phyloP scores from a whole-genome alignment of 2,329 filamentous ascomycete genomes.

The Ceratocystis cubensis region DNA sequence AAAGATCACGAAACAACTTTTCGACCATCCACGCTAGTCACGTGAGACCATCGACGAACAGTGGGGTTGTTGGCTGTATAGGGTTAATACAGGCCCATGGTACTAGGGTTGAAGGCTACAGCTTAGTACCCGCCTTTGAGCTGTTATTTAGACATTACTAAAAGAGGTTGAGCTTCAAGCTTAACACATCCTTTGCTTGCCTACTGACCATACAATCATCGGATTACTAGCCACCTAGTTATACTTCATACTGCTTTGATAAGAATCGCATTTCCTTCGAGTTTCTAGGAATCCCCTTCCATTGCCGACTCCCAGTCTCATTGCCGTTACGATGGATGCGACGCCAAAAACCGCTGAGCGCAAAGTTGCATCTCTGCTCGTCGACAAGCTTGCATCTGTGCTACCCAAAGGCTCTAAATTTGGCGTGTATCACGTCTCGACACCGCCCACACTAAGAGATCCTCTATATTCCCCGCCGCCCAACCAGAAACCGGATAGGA shows the following conservation, averaged over 20 bases:
- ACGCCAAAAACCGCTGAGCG: constrained; percentile 19
- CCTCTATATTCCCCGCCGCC: constrained; percentile 72
- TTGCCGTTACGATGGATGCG: not conserved
- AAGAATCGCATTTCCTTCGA: not conserved
- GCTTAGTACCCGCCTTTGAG: not conserved
- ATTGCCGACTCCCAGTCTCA: not conserved
- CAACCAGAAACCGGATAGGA: constrained; percentile 57
- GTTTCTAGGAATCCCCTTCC: not conserved
- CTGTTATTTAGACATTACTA: not conserved
- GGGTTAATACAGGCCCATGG: not conserved
- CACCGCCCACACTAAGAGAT: constrained; percentile 59
- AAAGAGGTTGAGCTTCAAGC: not conserved
- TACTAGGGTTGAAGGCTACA: not conserved
- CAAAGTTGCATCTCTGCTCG: constrained; percentile 27
- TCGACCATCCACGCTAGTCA: constrained; percentile 13
- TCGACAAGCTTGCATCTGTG: constrained; percentile 34
- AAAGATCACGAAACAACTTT: constrained; percentile 16
- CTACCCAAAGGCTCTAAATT: constrained; percentile 47
- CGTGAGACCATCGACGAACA: constrained; percentile 1
- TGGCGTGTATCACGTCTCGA: constrained; percentile 74
- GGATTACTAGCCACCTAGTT: not conserved
- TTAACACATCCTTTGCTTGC: not conserved
- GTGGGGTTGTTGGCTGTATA: constrained; percentile 9
- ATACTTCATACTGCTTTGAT: not conserved
- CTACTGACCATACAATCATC: not conserved